Evolutionary conservation across 768 basidiomycete species (phyloP).

Genomic region (Piloderma croceum): DNA sequence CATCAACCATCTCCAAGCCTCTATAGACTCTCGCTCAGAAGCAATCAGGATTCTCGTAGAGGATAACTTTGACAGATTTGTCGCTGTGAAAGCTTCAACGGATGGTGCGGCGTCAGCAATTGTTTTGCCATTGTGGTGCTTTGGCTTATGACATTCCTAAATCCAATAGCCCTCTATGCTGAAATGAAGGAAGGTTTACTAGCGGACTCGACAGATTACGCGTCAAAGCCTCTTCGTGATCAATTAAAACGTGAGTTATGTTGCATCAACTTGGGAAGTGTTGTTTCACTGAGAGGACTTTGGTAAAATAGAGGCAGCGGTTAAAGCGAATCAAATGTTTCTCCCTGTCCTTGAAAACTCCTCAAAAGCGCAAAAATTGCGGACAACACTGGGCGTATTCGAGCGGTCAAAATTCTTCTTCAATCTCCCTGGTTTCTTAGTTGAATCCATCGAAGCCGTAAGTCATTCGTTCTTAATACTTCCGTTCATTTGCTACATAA

Average conservation of each 20-base stretch:
- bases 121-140: no score
- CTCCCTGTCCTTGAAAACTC: constrained; percentile 94
- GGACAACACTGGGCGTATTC: constrained; percentile 90
- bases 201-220: constrained; percentile 71
- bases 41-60: constrained; percentile 94
- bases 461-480: constrained; percentile 21
- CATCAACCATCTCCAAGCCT: constrained; percentile 63
- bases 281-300: not conserved
- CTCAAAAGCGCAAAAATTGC: constrained; percentile 87
- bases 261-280: not conserved
- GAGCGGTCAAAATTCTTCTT: constrained; percentile 98
- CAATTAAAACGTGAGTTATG: constrained; percentile 70
- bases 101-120: constrained; percentile 54
- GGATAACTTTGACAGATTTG: constrained; percentile 97
- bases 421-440: constrained; percentile 88
- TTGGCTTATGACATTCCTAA: not conserved
- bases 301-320: constrained; percentile 62
- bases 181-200: constrained; percentile 93
- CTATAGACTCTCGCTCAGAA: constrained; percentile 87
- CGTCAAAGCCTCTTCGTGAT: constrained; percentile 74
- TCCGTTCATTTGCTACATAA: constrained; percentile 2
- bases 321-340: constrained; percentile 93
- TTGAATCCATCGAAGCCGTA: constrained; percentile 86
- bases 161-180: constrained; percentile 65
- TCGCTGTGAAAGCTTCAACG: constrained; percentile 94